Conservation (phyloP, 306 rosid genomes). For the Prunus dulcis region DNA sequence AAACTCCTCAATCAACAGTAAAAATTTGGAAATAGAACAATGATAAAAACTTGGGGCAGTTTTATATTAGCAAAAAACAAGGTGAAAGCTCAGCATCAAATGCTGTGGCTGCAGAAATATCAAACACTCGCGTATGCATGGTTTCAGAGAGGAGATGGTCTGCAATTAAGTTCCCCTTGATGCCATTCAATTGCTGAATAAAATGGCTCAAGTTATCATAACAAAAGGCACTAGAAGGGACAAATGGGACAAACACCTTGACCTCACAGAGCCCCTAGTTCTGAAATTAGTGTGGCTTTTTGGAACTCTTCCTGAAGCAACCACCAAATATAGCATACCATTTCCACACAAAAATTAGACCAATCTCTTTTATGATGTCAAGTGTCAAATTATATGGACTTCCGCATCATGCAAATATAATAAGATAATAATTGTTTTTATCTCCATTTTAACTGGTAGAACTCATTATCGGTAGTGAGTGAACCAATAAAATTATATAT, state of each 20-base stretch:
- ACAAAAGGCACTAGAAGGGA: neutral
- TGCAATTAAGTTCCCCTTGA: neutral
- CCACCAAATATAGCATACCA: neutral
- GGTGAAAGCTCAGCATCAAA: neutral
- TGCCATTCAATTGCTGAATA: neutral
- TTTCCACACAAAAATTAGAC: neutral
- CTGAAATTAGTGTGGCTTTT: neutral
- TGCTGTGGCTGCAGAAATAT: neutral
- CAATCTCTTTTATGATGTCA: neutral
- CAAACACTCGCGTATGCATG: neutral
- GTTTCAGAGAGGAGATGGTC: neutral
- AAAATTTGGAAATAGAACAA: neutral
- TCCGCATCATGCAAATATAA: neutral
- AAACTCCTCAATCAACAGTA: constrained; percentile 13
- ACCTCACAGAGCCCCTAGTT: neutral
- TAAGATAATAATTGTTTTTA: neutral
- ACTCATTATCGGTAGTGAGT: neutral
- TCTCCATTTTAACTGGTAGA: neutral
- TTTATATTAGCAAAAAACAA: neutral
- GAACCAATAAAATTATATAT: neutral
- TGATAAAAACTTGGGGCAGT: neutral
- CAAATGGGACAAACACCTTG: neutral
- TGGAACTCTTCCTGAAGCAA: neutral
- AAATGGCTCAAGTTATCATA: neutral
- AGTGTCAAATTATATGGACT: neutral